Evolutionary conservation across 2,329 filamentous ascomycete genomes (phyloP), one percentile per base, ranked within the genome.

Genomic region (Fonsecaea pedrosoi): DNA sequence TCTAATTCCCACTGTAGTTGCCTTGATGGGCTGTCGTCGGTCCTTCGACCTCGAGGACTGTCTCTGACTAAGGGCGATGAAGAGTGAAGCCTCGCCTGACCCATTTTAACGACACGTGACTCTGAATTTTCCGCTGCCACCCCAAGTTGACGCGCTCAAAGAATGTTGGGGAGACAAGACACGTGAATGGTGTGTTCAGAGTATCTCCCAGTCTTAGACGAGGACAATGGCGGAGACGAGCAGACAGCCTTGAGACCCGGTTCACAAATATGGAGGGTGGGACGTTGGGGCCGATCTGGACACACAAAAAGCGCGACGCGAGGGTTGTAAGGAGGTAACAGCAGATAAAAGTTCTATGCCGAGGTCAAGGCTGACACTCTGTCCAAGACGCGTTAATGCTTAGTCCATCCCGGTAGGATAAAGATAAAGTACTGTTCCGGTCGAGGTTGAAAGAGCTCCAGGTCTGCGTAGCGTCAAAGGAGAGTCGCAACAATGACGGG

Each of bases 1-100:
- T 77, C 74, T 1, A 82, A 74, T 35, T 82, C 80, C 7, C 75
- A 63, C 38, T 70, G 66, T 21, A 72, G 55, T 62, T 72, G 68
- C 40, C 67, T 67, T 30, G 68, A 72, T 8, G 70, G 69, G 45
- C 69, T 72, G 58, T 72, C 70, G 34, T 71, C 68, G 42, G 54
- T 64, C 21, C 68, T 58, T 6, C 68, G 57, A 18, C 8, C 40
- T 35, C 68, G 50, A 13, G 68, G 65, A 38, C 68, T 69, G 40
- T 64, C 65, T 45, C 62, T 67, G 54, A 63, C 61, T 40, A 62
- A 65, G 6, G 68, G 68, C 13, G 68, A 69, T 18, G 66, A 69
- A 34, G 65, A 61, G 21, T 65, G 62, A 48, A 67, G 54, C 56
- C 56, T 59, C 37, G 57, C 54, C 48, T 62, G 62, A 54, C 63